Conservation (phyloP, 306 rosid species). For the Herpetospermum pedunculosum region DNA sequence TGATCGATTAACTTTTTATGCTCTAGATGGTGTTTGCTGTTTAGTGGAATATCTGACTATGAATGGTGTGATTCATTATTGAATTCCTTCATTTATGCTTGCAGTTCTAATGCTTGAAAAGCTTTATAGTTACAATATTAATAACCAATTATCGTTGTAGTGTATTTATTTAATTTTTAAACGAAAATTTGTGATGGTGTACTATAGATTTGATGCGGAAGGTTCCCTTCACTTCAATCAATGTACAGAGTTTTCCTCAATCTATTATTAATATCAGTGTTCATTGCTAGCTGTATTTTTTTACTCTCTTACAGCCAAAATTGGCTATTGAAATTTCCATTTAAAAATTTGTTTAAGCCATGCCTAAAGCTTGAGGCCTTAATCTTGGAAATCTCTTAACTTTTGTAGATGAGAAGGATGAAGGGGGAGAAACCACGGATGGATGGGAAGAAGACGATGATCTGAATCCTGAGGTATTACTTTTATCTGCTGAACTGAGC, state of each 20-base stretch:
- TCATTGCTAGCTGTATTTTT: background rate
- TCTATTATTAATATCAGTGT: background rate
- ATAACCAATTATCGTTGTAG: background rate
- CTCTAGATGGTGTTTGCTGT: background rate
- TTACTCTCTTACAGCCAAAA: background rate
- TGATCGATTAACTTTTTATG: background rate
- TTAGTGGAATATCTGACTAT: background rate
- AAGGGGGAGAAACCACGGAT: constrained; percentile 25
- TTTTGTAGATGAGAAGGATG: constrained; percentile 37
- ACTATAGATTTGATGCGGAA: background rate
- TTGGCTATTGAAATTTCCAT: background rate
- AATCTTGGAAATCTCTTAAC: constrained; percentile 8
- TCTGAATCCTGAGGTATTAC: constrained; percentile 53
- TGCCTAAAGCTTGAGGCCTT: constrained; percentile 3
- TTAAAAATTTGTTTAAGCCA: background rate
- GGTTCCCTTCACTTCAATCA: background rate
- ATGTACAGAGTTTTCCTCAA: background rate
- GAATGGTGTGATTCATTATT: background rate
- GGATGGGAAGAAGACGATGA: constrained; percentile 41
- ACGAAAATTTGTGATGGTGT: background rate
- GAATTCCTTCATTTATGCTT: background rate
- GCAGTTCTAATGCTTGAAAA: background rate
- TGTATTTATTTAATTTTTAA: background rate
- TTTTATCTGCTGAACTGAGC: background rate
- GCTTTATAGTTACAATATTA: background rate